A percentile compares a stretch with the other conserved stretches of the same genome.
These are phyloP conservation scores for Pueraria montana DNA, from an alignment of 306 rosid genomes.

Conservation along the genomic window DNA sequence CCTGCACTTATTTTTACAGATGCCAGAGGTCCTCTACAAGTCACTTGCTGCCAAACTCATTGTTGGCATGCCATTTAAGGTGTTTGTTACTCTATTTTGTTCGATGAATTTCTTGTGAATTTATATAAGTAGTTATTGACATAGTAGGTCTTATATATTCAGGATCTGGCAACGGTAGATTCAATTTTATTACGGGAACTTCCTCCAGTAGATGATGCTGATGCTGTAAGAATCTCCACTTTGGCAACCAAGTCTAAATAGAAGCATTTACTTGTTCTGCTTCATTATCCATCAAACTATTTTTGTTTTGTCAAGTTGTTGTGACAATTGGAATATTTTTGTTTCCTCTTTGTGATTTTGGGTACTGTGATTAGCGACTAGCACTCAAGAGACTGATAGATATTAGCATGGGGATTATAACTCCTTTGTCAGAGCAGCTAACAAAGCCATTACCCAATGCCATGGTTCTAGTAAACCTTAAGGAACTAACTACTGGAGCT, in stretches of 20 bases:
- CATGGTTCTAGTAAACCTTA: conserved; percentile 86
- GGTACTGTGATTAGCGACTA: conserved; percentile 72
- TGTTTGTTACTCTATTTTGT: conserved; percentile 42
- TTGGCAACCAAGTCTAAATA: conserved; percentile 42
- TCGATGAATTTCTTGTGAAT: conserved; percentile 45
- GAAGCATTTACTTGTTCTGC: conserved; percentile 25
- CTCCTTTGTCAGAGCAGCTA: conserved; percentile 95
- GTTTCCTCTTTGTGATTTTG: conserved; percentile 35
- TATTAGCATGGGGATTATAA: conserved; percentile 88
- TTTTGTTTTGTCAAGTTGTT: conserved; percentile 25
- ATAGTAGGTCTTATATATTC: conserved; percentile 43
- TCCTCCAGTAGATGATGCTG: conserved; percentile 79
- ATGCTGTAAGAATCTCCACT: conserved; percentile 75
- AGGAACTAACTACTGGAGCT: conserved; percentile 89
- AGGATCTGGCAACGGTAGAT: conserved; percentile 99
- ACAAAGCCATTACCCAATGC: conserved; percentile 96
- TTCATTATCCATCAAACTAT: conserved; percentile 18
- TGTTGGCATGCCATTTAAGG: conserved; percentile 99
- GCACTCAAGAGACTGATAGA: conserved; percentile 93
- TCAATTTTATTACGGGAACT: conserved; percentile 91
- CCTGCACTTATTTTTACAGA: conserved; percentile 58
- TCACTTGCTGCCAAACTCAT: conserved; percentile 90
- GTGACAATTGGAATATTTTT: conserved; percentile 33
- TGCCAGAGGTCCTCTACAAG: conserved; percentile 89
- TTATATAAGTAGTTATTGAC: conserved; percentile 45